phyloP scores from a whole-genome alignment of 495 filamentous ascomycete genomes.

The Daldinia bambusicola region DNA sequence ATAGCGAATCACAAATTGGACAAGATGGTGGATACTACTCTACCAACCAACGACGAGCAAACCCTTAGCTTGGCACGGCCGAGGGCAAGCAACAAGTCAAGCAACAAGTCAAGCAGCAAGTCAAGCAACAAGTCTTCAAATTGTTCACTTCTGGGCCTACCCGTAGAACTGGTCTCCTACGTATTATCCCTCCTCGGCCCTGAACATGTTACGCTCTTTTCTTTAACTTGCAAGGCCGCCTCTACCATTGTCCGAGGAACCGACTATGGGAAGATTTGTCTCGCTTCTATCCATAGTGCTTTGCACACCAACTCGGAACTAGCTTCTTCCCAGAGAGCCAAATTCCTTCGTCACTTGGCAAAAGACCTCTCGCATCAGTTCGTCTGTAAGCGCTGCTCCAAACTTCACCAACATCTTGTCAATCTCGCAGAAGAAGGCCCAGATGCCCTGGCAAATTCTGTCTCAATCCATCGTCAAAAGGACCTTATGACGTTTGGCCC shows the following conservation, averaged over 20 bases:
- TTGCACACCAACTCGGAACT: background rate
- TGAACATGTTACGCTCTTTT: conserved; percentile 11
- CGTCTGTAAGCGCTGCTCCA: conserved; percentile 18
- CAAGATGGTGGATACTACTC: too few relatives aligned
- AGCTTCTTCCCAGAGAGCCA: background rate
- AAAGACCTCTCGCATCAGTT: conserved; percentile 9
- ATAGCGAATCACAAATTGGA: too few relatives aligned
- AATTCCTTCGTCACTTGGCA: conserved; percentile 18
- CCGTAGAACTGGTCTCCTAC: conserved; percentile 12
- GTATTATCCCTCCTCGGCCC: conserved; percentile 22
- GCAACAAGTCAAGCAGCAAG: too few relatives aligned
- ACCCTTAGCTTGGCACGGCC: background rate
- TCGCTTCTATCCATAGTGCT: conserved; percentile 4
- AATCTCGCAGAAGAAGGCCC: background rate
- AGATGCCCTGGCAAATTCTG: background rate
- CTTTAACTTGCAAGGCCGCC: conserved; percentile 24
- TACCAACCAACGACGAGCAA: background rate
- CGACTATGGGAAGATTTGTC: background rate
- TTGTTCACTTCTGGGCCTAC: conserved; percentile 14
- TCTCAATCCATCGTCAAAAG: background rate
- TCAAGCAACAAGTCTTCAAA: background rate
- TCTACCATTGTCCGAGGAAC: conserved; percentile 2
- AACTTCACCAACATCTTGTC: conserved; percentile 16
- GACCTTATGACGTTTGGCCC: conserved; percentile 30
- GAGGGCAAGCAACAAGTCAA: background rate